Conservation (phyloP, 768 basidiomycete genomes). For the Mrakia blollopis region DNA sequence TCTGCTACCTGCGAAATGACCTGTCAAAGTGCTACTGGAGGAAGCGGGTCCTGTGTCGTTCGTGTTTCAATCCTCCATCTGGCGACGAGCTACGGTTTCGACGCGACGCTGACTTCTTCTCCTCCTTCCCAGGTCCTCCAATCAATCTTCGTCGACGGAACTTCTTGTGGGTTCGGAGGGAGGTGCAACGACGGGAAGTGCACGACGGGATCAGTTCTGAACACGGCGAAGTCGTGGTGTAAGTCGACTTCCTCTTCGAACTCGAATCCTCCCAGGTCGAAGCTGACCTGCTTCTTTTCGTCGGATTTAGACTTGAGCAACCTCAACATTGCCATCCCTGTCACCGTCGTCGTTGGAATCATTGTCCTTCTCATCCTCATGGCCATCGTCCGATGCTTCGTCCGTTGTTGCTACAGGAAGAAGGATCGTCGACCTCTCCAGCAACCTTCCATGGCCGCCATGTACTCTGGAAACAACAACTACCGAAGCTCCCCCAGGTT, state of each 20-base stretch:
- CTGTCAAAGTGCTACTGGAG: slow-evolving; percentile 65
- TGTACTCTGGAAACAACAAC: neutral
- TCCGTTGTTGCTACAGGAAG: slow-evolving; percentile 11
- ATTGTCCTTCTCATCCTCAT: slow-evolving; percentile 58
- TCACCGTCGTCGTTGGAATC: slow-evolving; percentile 52
- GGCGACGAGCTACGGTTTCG: neutral
- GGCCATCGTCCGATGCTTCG: slow-evolving; percentile 40
- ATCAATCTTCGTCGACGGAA: slow-evolving; percentile 69
- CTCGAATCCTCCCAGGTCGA: too few relatives aligned
- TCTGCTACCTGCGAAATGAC: slow-evolving; percentile 65
- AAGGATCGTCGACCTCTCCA: neutral
- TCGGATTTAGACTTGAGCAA: neutral
- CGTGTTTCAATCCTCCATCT: neutral
- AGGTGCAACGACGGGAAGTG: slow-evolving; percentile 62
- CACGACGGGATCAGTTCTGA: slow-evolving; percentile 55
- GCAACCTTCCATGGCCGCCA: neutral
- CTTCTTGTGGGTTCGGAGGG: slow-evolving; percentile 76
- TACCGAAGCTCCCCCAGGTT: neutral
- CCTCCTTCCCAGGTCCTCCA: slow-evolving; percentile 50
- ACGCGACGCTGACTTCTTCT: neutral
- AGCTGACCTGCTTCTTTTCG: neutral
- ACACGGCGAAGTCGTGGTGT: slow-evolving; percentile 53
- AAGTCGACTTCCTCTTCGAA: too few relatives aligned
- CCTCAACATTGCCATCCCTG: slow-evolving; percentile 22
- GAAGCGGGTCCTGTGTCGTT: neutral